A percentile compares a stretch with the other conserved stretches of the same genome.
Evolutionary conservation across 345 rosid genomes (phyloP).

Genomic region (Eucalyptus regnans): DNA sequence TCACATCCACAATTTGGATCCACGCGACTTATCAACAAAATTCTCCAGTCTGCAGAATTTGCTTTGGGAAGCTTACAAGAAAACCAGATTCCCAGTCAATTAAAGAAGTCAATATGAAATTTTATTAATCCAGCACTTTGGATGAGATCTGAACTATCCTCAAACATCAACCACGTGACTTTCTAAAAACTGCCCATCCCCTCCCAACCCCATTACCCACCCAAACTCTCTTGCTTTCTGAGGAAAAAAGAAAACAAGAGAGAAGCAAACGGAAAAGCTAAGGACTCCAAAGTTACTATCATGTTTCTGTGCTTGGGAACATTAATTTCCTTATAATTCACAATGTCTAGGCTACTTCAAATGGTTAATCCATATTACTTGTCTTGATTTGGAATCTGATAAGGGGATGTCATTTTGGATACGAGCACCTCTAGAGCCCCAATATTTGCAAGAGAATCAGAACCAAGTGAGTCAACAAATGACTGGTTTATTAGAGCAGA

Average conservation of each 20-base stretch:
- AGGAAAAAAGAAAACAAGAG: not conserved
- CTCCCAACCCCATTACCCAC: not conserved
- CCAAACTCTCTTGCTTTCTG: not conserved
- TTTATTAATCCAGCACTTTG: not conserved
- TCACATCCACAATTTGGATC: not conserved
- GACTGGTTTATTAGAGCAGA: not conserved
- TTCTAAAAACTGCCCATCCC: not conserved
- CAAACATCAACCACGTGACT: not conserved
- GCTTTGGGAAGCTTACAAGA: not conserved
- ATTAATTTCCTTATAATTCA: not conserved
- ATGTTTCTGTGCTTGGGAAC: not conserved
- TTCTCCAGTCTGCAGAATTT: not conserved
- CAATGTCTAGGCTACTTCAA: not conserved
- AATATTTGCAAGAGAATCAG: not conserved
- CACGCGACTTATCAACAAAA: not conserved
- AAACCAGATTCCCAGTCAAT: not conserved
- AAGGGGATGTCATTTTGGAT: not conserved
- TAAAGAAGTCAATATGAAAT: not conserved
- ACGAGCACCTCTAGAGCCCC: not conserved
- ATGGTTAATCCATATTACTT: not conserved
- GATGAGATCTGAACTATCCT: not conserved
- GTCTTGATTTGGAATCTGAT: not conserved
- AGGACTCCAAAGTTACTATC: not conserved
- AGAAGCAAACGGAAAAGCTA: not conserved
- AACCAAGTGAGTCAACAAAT: not conserved